These are phyloP conservation scores for Trichosporon asahii DNA, from an alignment of 1,284 basidiomycete genomes.

Conservation along the genomic window DNA sequence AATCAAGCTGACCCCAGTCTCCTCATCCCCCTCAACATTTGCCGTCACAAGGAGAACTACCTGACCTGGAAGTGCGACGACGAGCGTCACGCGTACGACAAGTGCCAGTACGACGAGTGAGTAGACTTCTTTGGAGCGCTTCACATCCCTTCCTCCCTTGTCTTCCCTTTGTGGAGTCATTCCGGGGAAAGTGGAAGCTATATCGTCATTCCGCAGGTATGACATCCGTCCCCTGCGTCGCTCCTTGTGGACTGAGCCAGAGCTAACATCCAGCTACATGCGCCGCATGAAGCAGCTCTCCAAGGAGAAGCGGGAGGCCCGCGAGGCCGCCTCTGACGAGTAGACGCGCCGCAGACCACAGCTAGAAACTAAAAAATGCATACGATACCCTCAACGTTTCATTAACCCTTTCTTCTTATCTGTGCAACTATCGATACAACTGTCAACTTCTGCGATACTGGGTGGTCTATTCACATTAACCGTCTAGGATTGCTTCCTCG, in stretches of 20 bases:
- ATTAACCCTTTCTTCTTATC: too few relatives aligned
- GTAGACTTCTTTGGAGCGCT: slow-evolving; percentile 51
- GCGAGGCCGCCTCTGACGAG: slow-evolving; percentile 56
- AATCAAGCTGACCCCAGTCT: slow-evolving; percentile 57
- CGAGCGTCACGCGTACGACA: slow-evolving; percentile 56
- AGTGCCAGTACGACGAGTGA: slow-evolving; percentile 87
- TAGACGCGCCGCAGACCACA: slow-evolving; percentile 14
- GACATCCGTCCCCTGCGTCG: neutral
- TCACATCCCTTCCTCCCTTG: too few relatives aligned
- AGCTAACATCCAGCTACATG: slow-evolving; percentile 60
- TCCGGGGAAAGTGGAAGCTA: too few relatives aligned
- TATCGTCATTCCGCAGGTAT: too few relatives aligned
- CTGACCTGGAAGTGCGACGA: slow-evolving; percentile 79
- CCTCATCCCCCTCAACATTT: slow-evolving; percentile 78
- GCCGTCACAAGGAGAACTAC: slow-evolving; percentile 68
- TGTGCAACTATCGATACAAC: neutral
- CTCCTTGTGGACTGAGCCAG: too few relatives aligned
- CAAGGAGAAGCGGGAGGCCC: slow-evolving; percentile 66
- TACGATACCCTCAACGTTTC: slow-evolving; percentile 22
- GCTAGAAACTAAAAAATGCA: slow-evolving; percentile 23
- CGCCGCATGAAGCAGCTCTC: slow-evolving; percentile 76
- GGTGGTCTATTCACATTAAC: neutral
- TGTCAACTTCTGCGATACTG: neutral
- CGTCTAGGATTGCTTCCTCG: neutral
- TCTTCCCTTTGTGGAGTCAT: too few relatives aligned